These are phyloP conservation scores for Cryphonectria radicalis DNA, from an alignment of 2,329 filamentous ascomycete genomes.

Conservation along the genomic window DNA sequence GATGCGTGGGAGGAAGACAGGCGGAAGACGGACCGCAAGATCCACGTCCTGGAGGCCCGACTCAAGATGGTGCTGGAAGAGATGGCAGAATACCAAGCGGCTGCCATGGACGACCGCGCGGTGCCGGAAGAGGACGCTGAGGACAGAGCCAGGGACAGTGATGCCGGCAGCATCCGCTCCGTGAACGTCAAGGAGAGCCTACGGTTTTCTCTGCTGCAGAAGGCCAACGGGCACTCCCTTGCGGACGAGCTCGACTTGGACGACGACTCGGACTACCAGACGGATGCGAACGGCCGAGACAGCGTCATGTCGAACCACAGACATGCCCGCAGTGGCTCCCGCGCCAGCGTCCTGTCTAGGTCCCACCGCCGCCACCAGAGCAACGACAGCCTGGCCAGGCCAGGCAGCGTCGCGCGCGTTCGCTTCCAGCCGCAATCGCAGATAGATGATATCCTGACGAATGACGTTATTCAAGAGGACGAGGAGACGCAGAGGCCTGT, in stretches of 20 bases:
- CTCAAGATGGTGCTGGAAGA: constrained; percentile 86
- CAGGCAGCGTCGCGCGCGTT: constrained; percentile 59
- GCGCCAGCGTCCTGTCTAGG: constrained; percentile 57
- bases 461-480: constrained; percentile 55
- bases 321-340: constrained; percentile 60
- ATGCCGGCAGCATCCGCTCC: constrained; percentile 73
- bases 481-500: constrained; percentile 42
- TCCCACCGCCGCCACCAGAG: constrained; percentile 62
- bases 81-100: constrained; percentile 69
- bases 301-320: constrained; percentile 58
- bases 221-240: constrained; percentile 72
- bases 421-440: constrained; percentile 56
- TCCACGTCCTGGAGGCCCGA: constrained; percentile 88
- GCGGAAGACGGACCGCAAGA: constrained; percentile 78
- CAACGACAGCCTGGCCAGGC: constrained; percentile 59
- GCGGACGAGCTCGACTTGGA: constrained; percentile 92
- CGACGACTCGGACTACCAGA: constrained; percentile 73
- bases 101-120: constrained; percentile 46
- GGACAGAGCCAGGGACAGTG: constrained; percentile 66
- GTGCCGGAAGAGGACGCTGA: constrained; percentile 53
- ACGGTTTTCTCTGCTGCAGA: constrained; percentile 73
- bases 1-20: constrained; percentile 84
- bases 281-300: constrained; percentile 72
- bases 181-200: constrained; percentile 75
- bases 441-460: constrained; percentile 49